Evolutionary conservation across 2,329 filamentous ascomycete species (phyloP), one percentile per base, ranked within the genome.

Genomic region (Coleophoma eucalyptorum): DNA sequence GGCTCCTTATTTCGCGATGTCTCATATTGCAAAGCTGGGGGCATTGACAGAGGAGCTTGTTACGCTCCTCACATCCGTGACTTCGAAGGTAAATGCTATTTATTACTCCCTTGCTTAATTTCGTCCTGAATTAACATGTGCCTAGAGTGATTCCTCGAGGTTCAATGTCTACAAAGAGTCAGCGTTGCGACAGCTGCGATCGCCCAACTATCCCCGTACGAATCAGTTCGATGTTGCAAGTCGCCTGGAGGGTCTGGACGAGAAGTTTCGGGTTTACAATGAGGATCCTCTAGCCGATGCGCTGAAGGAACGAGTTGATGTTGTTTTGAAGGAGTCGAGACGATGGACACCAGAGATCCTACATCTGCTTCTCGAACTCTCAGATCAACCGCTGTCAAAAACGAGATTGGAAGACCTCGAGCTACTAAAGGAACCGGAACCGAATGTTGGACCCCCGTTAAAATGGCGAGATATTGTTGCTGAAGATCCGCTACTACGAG

Each of bases 231-330:
- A 88, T 42, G 80, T 92, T 18, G 72, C 79, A 37, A 77, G 78
- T 35, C 78, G 77, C 34, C 74, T 93, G 2, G 74, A 82, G 45
- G 89, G 89, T 1, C 74, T 97, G 3, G 86, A 92, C 58, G 94
- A 97, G 71, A 91, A 93, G 60, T 94, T 97, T 60, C 80, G 84
- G 32, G 78, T 97, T 49, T 78, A 90, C 44, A 86, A 88, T 62
- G 83, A 89, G 55, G 92, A 97, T 60, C 83, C 82, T 37, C 72
- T 97, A 21, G 90, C 90, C 12, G 84, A 92, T 64, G 84, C 83
- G 5, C 71, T 91, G 34, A 71, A 74, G 37, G 63, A 66, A 41
- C 77, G 87, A 34, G 67, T 90, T 13, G 70, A 78, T 37, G 79
- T 84, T 53, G 69, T 96, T 18, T 71, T 77, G 11, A 63, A 69